A percentile compares a stretch with the other conserved stretches of the same genome.
These are phyloP conservation scores for Schizothecium vesticola DNA, from an alignment of 495 filamentous ascomycete species.

Conservation along the genomic window DNA sequence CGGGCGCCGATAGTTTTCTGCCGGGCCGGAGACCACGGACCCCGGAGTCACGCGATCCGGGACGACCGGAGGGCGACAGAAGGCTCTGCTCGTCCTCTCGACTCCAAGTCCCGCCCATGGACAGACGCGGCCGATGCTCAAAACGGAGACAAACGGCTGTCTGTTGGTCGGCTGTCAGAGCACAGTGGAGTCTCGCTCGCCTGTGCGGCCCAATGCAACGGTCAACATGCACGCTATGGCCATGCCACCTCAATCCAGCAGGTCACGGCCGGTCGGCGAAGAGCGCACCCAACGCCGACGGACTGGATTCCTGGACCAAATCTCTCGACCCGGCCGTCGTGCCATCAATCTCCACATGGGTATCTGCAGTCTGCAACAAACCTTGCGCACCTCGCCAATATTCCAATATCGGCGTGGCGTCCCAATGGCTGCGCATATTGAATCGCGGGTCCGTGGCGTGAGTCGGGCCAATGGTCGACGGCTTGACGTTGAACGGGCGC, in stretches of 20 bases:
- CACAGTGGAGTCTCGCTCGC: not conserved
- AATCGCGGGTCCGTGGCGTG: constrained; percentile 19
- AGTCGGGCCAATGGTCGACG: constrained; percentile 19
- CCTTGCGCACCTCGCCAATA: constrained; percentile 18
- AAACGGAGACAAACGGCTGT: constrained; percentile 3
- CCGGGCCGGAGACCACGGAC: not conserved
- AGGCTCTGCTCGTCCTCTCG: not conserved
- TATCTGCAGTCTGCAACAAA: constrained; percentile 3
- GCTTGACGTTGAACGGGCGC: constrained; percentile 18
- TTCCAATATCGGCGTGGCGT: constrained; percentile 18
- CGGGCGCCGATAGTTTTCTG: not conserved
- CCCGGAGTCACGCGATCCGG: not conserved
- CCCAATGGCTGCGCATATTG: constrained; percentile 22
- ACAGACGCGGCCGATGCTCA: not conserved
- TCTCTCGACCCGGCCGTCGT: not conserved
- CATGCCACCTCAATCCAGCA: constrained; percentile 11
- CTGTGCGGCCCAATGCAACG: constrained; percentile 2
- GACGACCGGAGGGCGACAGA: not conserved
- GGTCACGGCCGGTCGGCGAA: constrained; percentile 4
- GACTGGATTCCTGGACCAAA: not conserved
- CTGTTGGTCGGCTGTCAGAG: not conserved
- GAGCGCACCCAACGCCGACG: constrained; percentile 3
- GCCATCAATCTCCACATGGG: constrained; percentile 11
- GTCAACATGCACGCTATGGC: constrained; percentile 15
- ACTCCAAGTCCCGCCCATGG: not conserved